A percentile compares a stretch with the other conserved stretches of the same genome.
Evolutionary conservation across 2,329 filamentous ascomycete genomes (phyloP).

Genomic region (Septoria linicola): DNA sequence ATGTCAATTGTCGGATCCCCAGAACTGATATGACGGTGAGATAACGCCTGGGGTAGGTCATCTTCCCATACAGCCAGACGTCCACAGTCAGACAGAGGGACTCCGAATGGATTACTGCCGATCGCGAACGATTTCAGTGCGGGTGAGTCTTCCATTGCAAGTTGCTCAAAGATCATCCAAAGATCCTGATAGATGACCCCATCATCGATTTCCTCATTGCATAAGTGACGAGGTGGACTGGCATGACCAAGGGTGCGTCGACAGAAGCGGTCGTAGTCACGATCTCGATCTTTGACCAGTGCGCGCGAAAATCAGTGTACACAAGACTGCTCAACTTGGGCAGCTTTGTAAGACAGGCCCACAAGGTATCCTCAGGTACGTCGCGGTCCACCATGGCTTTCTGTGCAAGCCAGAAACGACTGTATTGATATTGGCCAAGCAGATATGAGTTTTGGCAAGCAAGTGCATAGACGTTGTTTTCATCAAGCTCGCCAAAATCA

Average conservation of each 20-base stretch:
- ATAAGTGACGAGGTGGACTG: background rate
- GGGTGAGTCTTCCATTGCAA: background rate
- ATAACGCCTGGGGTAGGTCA: background rate
- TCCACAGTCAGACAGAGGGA: background rate
- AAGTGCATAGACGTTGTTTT: background rate
- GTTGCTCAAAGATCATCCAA: background rate
- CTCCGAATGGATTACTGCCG: background rate
- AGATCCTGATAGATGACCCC: background rate
- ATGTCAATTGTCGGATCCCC: background rate
- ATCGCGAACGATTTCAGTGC: background rate
- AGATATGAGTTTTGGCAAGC: background rate
- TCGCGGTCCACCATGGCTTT: background rate
- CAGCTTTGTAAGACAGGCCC: background rate
- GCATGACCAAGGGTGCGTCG: background rate
- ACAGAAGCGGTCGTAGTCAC: background rate
- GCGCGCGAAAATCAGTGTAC: background rate
- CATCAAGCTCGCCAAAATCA: background rate
- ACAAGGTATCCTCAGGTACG: background rate
- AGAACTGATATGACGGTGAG: background rate
- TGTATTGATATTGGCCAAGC: background rate
- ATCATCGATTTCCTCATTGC: background rate
- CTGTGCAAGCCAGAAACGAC: slow-evolving; percentile 1
- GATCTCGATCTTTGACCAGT: background rate
- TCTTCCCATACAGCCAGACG: background rate
- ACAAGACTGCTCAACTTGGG: background rate